Conservation (phyloP, 345 rosid species). For the Corchorus olitorius region DNA sequence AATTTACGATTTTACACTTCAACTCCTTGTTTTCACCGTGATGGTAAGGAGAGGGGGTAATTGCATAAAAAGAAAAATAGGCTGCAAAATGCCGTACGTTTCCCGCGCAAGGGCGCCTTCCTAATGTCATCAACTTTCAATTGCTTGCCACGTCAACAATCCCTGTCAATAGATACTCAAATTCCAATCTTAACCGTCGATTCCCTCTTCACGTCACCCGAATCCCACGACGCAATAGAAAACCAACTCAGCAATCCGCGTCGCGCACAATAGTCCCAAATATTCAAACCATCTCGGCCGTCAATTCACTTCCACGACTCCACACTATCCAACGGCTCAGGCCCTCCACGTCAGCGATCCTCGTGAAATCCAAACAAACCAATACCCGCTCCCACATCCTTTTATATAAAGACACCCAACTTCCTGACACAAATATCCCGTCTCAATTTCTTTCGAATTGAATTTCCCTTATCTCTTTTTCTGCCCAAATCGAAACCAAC, state of each 20-base stretch:
- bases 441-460: too few species aligned
- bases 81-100: neutral
- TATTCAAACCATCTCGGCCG: neutral
- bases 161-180: neutral
- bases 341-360: constrained; percentile 6
- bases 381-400: neutral
- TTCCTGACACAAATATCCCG: neutral
- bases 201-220: neutral
- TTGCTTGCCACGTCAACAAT: neutral
- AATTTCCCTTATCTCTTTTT: neutral
- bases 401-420: neutral
- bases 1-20: too few species aligned
- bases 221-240: neutral
- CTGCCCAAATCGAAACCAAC: neutral
- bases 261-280: neutral
- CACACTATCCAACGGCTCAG: neutral
- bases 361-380: neutral
- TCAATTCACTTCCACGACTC: neutral
- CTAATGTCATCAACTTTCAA: neutral
- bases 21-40: too few species aligned
- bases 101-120: neutral
- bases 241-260: constrained; percentile 21
- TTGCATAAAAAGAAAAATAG: neutral
- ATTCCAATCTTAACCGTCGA: neutral
- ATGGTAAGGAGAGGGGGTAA: too few species aligned